These are phyloP conservation scores for Theobroma grandiflorum DNA, from an alignment of 441 rosid genomes.

Conservation along the genomic window DNA sequence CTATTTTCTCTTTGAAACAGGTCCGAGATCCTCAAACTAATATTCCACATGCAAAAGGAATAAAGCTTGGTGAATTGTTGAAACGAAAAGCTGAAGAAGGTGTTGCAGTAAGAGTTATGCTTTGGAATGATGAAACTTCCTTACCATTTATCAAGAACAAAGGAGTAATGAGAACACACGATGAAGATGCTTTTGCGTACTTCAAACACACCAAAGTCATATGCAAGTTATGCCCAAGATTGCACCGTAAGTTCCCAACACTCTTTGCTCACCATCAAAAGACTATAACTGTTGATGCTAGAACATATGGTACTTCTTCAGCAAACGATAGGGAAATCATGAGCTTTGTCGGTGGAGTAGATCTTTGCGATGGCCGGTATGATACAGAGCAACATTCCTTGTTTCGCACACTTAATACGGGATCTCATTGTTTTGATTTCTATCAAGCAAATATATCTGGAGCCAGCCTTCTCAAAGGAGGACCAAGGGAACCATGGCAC, in stretches of 20 bases:
- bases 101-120: constrained; percentile 80
- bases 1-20: constrained; percentile 34
- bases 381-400: constrained; percentile 85
- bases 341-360: constrained; percentile 89
- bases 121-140: constrained; percentile 89
- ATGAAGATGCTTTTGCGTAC: constrained; percentile 69
- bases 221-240: constrained; percentile 78
- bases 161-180: constrained; percentile 86
- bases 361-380: constrained; percentile 82
- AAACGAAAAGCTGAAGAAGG: constrained; percentile 83
- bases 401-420: constrained; percentile 63
- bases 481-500: constrained; percentile 97
- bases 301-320: constrained; percentile 29
- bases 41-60: constrained; percentile 70
- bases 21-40: constrained; percentile 70
- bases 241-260: constrained; percentile 77
- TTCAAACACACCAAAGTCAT: constrained; percentile 73
- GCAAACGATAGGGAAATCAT: constrained; percentile 61
- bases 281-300: constrained; percentile 71
- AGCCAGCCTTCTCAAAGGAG: constrained; percentile 76
- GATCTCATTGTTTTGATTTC: constrained; percentile 57
- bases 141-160: constrained; percentile 80
- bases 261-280: constrained; percentile 91
- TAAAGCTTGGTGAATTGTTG: constrained; percentile 72
- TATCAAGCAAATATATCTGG: constrained; percentile 77